Conservation (phyloP, 2,329 filamentous ascomycete species). For the Ophiostoma montium region DNA sequence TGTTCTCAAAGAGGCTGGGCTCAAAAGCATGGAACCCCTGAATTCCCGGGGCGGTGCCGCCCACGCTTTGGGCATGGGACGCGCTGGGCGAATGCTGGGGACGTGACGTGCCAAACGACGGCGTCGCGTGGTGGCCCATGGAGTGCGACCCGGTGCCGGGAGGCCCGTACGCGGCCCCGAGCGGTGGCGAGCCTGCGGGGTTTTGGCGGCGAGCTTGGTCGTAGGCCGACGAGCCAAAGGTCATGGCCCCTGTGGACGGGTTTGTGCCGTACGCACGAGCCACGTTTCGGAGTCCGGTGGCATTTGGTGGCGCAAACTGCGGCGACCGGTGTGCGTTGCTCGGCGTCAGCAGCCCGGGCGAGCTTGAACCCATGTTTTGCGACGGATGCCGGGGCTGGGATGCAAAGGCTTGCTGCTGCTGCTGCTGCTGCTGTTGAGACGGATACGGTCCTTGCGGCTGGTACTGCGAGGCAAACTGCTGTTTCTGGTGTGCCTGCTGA, state of each 20-base stretch:
- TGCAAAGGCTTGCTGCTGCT: constrained; percentile 16
- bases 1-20: constrained; percentile 16
- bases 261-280: constrained; percentile 2
- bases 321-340: constrained; percentile 10
- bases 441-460: constrained; percentile 4
- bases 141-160: neutral
- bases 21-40: constrained; percentile 16
- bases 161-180: constrained; percentile 9
- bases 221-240: constrained; percentile 11
- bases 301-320: constrained; percentile 7
- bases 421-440: constrained; percentile 3
- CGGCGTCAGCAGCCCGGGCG: constrained; percentile 8
- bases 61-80: constrained; percentile 6
- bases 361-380: constrained; percentile 7
- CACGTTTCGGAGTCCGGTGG: neutral
- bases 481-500: constrained; percentile 11
- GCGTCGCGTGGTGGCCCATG: constrained; percentile 9
- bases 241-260: constrained; percentile 3
- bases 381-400: constrained; percentile 14
- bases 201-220: constrained; percentile 9
- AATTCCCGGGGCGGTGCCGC: constrained; percentile 10
- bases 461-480: constrained; percentile 8
- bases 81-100: constrained; percentile 12
- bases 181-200: constrained; percentile 8
- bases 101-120: constrained; percentile 11